These are phyloP conservation scores for Boletellus ananiceps DNA, from an alignment of 768 basidiomycete genomes.

Conservation along the genomic window DNA sequence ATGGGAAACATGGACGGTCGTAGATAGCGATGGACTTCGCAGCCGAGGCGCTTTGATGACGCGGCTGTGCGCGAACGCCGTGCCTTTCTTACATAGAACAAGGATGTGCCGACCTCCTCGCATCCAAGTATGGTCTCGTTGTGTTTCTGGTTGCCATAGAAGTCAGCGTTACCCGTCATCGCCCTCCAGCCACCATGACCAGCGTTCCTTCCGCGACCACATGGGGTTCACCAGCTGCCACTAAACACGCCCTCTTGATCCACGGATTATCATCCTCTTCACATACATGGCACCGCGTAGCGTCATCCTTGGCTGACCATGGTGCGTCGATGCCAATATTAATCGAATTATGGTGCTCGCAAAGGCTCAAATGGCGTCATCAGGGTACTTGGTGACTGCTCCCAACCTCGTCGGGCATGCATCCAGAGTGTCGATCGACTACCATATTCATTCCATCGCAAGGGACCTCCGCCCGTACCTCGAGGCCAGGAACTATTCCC, in stretches of 20 bases:
- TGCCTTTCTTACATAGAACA: too few species aligned
- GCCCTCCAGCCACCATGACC: constrained; percentile 8
- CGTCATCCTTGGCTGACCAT: constrained; percentile 10
- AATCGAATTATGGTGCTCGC: neutral
- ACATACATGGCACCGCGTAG: constrained; percentile 18
- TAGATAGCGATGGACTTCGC: too few species aligned
- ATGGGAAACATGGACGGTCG: too few species aligned
- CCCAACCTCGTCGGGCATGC: constrained; percentile 21
- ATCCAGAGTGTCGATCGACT: constrained; percentile 13
- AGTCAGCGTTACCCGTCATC: too few species aligned
- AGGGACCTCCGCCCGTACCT: constrained; percentile 19
- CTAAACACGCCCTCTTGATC: constrained; percentile 23
- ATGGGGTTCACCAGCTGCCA: constrained; percentile 22
- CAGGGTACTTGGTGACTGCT: constrained; percentile 23
- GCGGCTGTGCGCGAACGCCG: too few species aligned
- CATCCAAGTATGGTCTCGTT: too few species aligned
- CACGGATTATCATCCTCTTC: constrained; percentile 24
- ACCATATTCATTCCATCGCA: constrained; percentile 7
- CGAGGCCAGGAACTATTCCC: constrained; percentile 3
- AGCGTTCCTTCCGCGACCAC: constrained; percentile 13
- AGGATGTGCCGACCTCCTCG: too few species aligned
- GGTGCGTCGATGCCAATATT: constrained; percentile 1
- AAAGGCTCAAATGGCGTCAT: neutral
- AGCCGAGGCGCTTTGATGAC: too few species aligned
- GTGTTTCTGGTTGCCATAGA: too few species aligned